Conservation (phyloP, 1,284 basidiomycete genomes). For the Rhizopogon parksii region DNA sequence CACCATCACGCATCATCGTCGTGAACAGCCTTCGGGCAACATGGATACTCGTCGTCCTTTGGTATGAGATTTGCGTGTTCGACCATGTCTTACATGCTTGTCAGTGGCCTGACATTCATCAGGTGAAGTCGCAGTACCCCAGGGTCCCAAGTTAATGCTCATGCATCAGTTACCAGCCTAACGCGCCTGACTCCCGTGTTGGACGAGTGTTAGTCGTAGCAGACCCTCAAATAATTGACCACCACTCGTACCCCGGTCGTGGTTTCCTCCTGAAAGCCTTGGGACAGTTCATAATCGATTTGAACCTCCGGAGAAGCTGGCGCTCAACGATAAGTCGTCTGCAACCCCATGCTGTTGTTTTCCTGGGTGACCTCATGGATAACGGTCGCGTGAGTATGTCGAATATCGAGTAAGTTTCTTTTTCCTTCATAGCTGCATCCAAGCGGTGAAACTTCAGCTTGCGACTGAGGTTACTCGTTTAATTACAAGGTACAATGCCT, state of each 20-base stretch:
- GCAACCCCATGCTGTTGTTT: conserved; percentile 66
- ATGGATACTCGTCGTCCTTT: conserved; percentile 26
- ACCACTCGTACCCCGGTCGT: conserved; percentile 37
- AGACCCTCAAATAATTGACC: conserved; percentile 71
- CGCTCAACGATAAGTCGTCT: conserved; percentile 47
- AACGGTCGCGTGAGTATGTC: conserved; percentile 56
- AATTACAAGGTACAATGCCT: conserved; percentile 50
- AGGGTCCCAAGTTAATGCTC: background rate
- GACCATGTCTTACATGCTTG: conserved; percentile 15
- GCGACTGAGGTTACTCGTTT: conserved; percentile 14
- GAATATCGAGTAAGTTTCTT: conserved; percentile 55
- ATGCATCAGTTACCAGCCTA: conserved; percentile 12
- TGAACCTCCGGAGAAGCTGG: conserved; percentile 75
- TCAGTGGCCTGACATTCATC: conserved; percentile 22
- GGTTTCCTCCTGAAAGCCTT: conserved; percentile 35
- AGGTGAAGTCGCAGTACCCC: conserved; percentile 10
- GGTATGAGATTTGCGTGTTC: conserved; percentile 26
- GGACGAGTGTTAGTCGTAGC: conserved; percentile 68
- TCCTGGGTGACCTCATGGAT: conserved; percentile 84
- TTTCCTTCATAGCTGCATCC: background rate
- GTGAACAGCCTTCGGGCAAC: conserved; percentile 13
- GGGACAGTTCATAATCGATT: conserved; percentile 52
- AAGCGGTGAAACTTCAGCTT: background rate
- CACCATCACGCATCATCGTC: background rate
- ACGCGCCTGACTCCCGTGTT: conserved; percentile 22